Evolutionary conservation across 1,284 basidiomycete species (phyloP).

Genomic region (Cryptococcus sp.): DNA sequence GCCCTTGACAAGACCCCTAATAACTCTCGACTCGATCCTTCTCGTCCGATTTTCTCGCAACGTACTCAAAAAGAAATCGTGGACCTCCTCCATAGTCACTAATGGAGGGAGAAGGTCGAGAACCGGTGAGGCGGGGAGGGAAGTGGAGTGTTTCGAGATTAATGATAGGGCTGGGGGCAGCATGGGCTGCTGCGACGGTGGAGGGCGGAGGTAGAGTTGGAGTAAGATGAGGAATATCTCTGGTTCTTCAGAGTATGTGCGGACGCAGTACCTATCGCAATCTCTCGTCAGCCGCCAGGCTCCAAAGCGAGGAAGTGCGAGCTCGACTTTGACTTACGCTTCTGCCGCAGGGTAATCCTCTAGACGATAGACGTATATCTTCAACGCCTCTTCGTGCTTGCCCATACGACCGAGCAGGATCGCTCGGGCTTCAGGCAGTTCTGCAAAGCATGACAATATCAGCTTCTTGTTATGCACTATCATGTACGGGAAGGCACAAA

Average conservation of each 20-base stretch:
- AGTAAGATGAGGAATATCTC: slow-evolving; percentile 82
- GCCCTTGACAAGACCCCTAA: slow-evolving; percentile 68
- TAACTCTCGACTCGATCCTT: slow-evolving; percentile 67
- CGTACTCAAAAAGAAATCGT: slow-evolving; percentile 75
- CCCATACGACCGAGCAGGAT: slow-evolving; percentile 85
- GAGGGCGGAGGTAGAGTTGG: slow-evolving; percentile 79
- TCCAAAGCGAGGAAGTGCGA: background rate
- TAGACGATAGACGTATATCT: slow-evolving; percentile 85
- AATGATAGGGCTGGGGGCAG: slow-evolving; percentile 78
- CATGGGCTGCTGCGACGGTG: slow-evolving; percentile 3
- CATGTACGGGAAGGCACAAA: background rate
- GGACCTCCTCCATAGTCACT: slow-evolving; percentile 75
- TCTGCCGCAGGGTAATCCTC: slow-evolving; percentile 83
- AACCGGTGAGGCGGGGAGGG: slow-evolving; percentile 75
- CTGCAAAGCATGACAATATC: slow-evolving; percentile 50
- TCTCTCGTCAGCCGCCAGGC: slow-evolving; percentile 3
- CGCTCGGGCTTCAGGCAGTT: slow-evolving; percentile 83
- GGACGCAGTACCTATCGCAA: slow-evolving; percentile 75
- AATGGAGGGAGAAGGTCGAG: slow-evolving; percentile 85
- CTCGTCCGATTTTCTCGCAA: slow-evolving; percentile 59
- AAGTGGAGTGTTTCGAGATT: slow-evolving; percentile 77
- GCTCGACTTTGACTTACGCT: slow-evolving; percentile 61
- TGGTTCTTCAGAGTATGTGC: slow-evolving; percentile 64
- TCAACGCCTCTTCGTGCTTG: slow-evolving; percentile 87
- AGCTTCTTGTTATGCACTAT: background rate